phyloP scores from a whole-genome alignment of 345 rosid species.

The Citrus sp. region DNA sequence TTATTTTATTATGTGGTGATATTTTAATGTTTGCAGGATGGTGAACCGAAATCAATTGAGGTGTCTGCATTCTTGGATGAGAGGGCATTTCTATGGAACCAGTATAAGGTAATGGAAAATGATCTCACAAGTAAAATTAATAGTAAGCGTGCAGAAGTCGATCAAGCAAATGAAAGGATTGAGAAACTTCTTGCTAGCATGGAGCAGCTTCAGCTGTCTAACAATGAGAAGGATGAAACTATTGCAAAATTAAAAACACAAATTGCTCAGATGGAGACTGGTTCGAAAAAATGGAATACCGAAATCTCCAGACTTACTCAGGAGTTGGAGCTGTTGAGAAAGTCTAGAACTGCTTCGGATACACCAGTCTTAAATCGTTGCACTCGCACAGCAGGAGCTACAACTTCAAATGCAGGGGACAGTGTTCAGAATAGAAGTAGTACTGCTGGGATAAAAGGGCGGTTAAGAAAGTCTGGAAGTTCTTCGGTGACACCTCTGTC shows the following conservation, averaged over 20 bases:
- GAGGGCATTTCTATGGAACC: conserved; percentile 74
- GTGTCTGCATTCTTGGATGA: conserved; percentile 51
- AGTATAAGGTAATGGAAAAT: conserved; percentile 53
- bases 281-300: conserved; percentile 34
- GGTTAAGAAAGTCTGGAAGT: conserved; percentile 34
- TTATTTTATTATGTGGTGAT: neutral
- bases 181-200: conserved; percentile 45
- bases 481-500: conserved; percentile 38
- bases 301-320: conserved; percentile 45
- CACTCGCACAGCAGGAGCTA: conserved; percentile 30
- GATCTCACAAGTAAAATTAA: conserved; percentile 46
- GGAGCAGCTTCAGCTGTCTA: conserved; percentile 60
- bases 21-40: conserved; percentile 20
- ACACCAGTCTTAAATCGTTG: conserved; percentile 50
- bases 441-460: conserved; percentile 39
- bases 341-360: conserved; percentile 27
- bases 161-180: conserved; percentile 51
- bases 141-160: conserved; percentile 51
- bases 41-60: conserved; percentile 30
- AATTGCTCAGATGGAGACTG: conserved; percentile 52
- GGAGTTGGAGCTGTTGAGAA: conserved; percentile 49
- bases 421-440: conserved; percentile 13
- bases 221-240: conserved; percentile 53
- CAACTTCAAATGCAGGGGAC: conserved; percentile 21
- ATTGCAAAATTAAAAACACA: conserved; percentile 45